Base-by-base conservation (phyloP, 2,329 filamentous ascomycete genomes). In the Exophiala alcalophila region DNA sequence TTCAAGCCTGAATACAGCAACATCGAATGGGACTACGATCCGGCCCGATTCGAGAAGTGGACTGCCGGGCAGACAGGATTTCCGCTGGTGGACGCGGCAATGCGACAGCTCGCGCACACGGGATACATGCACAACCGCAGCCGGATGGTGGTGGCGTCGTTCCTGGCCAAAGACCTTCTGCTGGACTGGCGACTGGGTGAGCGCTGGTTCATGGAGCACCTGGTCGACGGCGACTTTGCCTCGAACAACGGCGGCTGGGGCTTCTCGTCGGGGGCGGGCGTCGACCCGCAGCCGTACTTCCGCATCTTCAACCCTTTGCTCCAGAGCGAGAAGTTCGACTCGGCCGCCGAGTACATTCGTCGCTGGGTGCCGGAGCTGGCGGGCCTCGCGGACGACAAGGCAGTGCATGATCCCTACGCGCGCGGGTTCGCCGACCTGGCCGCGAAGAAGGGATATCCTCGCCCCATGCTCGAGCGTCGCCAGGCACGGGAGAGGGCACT, bases 261-360 rank as follows among this genome's bases (percentile, higher is more conserved):
- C 0, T 83, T 82, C 53, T 65, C 73, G 16, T 80, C 83, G 4
- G 78, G 74, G 12, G 82, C 81, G 0, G 84, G 86, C 1, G 85
- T 89, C 5, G 87, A 94, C 62, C 85, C 87, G 1, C 86, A 94
- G 64, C 88, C 89, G 0, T 95, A 94, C 61, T 95, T 95, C 52
- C 76, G 88, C 5, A 85, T 95, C 37, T 95, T 95, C 66, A 95
- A 94, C 57, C 89, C 89, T 0, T 61, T 88, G 30, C 66, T 86
- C 12, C 89, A 95, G 68, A 87, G 84, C 55, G 86, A 92, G 71
- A 90, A 84, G 64, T 94, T 94, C 56, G 89, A 95, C 59, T 69
- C 76, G 0, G 71, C 83, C 0, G 90, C 88, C 0, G 78, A 80
- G 11, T 95, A 91, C 61, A 94, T 95, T 42, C 74, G 84, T 25